Conservation (phyloP, 2,329 filamentous ascomycete species). For the Talaromyces sp. region DNA sequence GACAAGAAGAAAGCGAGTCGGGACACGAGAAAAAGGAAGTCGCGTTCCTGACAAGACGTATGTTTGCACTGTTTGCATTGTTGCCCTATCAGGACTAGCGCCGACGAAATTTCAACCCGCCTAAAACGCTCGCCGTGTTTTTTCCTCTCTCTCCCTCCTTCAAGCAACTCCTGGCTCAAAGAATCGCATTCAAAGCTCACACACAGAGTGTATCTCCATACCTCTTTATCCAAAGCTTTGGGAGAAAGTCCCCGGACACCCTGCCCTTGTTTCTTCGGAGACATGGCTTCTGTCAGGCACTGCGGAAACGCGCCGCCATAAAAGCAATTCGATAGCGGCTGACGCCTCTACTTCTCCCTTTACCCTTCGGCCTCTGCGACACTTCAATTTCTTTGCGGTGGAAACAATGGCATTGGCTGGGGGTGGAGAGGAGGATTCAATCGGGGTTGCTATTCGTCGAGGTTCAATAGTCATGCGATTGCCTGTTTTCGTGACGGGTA, state of each 20-base stretch:
- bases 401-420: constrained; percentile 31
- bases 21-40: neutral
- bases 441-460: constrained; percentile 73
- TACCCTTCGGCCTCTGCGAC: constrained; percentile 39
- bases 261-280: constrained; percentile 43
- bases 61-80: constrained; percentile 8
- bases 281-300: constrained; percentile 41
- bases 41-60: neutral
- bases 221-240: constrained; percentile 64
- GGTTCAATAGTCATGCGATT: constrained; percentile 99
- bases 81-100: neutral
- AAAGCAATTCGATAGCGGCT: constrained; percentile 85
- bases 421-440: constrained; percentile 28
- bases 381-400: constrained; percentile 19
- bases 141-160: constrained; percentile 26
- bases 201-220: constrained; percentile 56
- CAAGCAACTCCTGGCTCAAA: constrained; percentile 86
- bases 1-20: neutral
- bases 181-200: constrained; percentile 99
- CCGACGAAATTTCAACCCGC: neutral
- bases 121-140: neutral
- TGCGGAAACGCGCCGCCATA: constrained; percentile 99
- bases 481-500: constrained; percentile 61
- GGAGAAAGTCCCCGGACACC: constrained; percentile 99
- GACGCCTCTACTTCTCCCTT: constrained; percentile 52